These are phyloP conservation scores for Acephala macrosclerotiorum DNA, from an alignment of 2,329 filamentous ascomycete genomes.

Conservation along the genomic window DNA sequence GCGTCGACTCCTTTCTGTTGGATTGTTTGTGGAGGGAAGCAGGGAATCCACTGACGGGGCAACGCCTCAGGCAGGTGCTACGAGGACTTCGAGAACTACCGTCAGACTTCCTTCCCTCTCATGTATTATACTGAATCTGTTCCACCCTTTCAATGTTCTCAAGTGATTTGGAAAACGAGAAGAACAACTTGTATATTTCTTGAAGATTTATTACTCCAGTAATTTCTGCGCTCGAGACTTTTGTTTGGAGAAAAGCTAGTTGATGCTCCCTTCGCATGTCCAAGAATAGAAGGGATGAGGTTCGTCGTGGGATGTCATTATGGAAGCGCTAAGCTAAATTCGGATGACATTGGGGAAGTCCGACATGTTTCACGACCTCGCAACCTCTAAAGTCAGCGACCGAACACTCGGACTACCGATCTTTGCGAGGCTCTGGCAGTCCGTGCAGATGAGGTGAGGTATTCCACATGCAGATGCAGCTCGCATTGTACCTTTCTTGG, in stretches of 20 bases:
- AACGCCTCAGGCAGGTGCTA: not conserved
- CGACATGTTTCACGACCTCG: slow-evolving; percentile 11
- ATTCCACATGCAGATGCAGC: slow-evolving; percentile 2
- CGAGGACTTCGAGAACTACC: not conserved
- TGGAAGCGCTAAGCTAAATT: slow-evolving; percentile 1
- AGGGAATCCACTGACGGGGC: not conserved
- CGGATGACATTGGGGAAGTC: slow-evolving; percentile 11
- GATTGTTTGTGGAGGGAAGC: not conserved
- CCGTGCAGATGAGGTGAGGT: slow-evolving; percentile 7
- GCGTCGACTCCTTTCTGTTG: not conserved
- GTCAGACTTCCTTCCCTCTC: not conserved
- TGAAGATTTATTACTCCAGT: not conserved
- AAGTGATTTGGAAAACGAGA: not conserved
- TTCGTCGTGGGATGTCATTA: not conserved
- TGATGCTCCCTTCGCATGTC: not conserved
- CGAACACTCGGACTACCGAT: slow-evolving; percentile 3
- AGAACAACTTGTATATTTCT: not conserved
- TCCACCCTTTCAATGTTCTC: not conserved
- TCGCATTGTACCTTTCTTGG: not conserved
- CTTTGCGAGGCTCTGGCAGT: slow-evolving; percentile 4
- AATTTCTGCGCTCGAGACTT: not conserved
- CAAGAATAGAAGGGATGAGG: not conserved
- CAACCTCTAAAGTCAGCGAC: not conserved
- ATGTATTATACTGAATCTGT: not conserved
- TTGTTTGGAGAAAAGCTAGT: not conserved